Conservation (phyloP, 1,284 basidiomycete species). For the Cutaneotrichosporon dermatis region DNA sequence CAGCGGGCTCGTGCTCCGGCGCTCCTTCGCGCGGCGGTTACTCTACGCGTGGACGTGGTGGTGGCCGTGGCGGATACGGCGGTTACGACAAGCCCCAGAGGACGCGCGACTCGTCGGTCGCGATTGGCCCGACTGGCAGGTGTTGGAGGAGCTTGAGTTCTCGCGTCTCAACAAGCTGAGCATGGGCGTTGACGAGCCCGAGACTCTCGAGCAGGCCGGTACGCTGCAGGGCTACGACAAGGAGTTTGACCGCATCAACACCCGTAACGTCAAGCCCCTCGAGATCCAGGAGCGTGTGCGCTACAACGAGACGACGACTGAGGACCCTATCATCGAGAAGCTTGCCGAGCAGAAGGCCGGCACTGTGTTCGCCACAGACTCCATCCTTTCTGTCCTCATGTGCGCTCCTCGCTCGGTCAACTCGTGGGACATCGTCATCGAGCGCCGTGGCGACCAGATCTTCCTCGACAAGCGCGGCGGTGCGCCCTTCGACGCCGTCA, state of each 20-base stretch:
- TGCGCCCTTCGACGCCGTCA: constrained; percentile 92
- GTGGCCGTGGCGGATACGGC: constrained; percentile 74
- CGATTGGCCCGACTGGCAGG: constrained; percentile 85
- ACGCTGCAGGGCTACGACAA: constrained; percentile 92
- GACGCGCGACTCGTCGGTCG: constrained; percentile 88
- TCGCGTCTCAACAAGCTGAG: constrained; percentile 84
- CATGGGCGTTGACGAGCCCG: constrained; percentile 84
- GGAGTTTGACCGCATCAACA: constrained; percentile 89
- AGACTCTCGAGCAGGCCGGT: constrained; percentile 80
- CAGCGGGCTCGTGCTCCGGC: constrained; percentile 26
- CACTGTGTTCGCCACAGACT: constrained; percentile 89
- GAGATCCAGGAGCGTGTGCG: constrained; percentile 91
- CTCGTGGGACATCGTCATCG: constrained; percentile 97
- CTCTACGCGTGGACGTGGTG: constrained; percentile 43
- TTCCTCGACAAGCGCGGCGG: constrained; percentile 99
- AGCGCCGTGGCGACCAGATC: constrained; percentile 85
- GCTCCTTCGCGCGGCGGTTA: constrained; percentile 35
- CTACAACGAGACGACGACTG: constrained; percentile 95
- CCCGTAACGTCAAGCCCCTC: constrained; percentile 83
- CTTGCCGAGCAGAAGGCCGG: constrained; percentile 73
- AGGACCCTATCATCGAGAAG: constrained; percentile 92
- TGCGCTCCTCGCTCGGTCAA: constrained; percentile 91
- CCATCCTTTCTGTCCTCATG: constrained; percentile 95
- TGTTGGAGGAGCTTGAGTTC: constrained; percentile 97
- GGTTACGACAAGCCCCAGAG: constrained; percentile 93